Evolutionary conservation across 2,329 filamentous ascomycete genomes (phyloP).

Genomic region (Trichoderma aggressivum): DNA sequence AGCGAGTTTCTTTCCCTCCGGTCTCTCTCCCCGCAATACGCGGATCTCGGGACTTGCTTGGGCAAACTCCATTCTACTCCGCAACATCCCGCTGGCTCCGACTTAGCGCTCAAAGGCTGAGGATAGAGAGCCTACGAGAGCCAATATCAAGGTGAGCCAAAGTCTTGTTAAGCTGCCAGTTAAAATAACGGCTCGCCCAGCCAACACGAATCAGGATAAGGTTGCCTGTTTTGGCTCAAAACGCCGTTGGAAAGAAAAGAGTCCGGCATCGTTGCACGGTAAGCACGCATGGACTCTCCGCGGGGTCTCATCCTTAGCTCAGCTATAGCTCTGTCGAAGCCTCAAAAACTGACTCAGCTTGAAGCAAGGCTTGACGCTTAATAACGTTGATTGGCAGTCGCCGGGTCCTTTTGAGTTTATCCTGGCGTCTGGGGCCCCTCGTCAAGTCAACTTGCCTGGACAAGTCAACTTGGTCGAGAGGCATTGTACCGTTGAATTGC

Average conservation of each 20-base stretch:
- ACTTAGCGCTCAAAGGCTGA: not conserved
- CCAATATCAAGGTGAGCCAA: not conserved
- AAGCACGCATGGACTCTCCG: not conserved
- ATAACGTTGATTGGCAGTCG: not conserved
- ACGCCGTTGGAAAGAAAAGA: not conserved
- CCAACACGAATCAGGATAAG: not conserved
- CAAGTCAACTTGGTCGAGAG: not conserved
- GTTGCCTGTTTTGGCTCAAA: not conserved
- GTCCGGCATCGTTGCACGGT: not conserved
- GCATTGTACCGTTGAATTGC: not conserved
- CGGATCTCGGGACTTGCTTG: not conserved
- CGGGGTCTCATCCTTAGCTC: not conserved
- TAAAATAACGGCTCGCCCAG: not conserved
- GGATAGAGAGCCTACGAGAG: not conserved
- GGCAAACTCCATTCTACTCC: not conserved
- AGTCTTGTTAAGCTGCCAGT: not conserved
- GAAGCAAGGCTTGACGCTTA: not conserved
- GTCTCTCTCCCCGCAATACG: not conserved
- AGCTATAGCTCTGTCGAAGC: not conserved
- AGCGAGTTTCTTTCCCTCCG: not conserved
- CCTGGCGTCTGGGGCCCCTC: not conserved
- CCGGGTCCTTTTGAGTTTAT: not conserved
- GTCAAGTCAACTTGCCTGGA: too few species aligned
- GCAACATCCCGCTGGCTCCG: constrained; percentile 4
- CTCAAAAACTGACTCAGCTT: not conserved